Conservation (phyloP, 1,284 basidiomycete genomes). For the Inonotus hispidus region DNA sequence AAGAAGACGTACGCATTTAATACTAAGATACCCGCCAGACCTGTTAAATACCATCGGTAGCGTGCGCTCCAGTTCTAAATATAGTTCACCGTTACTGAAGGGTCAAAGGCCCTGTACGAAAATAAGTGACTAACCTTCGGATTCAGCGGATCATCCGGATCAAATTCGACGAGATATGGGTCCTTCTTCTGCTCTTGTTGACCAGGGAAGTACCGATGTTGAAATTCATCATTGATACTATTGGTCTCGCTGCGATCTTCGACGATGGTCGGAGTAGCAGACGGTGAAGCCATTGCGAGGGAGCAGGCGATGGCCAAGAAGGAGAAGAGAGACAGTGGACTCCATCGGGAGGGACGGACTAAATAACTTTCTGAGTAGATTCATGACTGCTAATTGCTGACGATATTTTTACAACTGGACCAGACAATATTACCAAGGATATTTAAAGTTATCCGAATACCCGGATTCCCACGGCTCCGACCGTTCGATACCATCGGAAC, state of each 20-base stretch:
- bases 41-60: slow-evolving; percentile 63
- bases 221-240: slow-evolving; percentile 16
- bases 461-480: no score
- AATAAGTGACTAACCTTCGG: slow-evolving; percentile 32
- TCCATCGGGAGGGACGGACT: neutral
- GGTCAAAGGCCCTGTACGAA: neutral
- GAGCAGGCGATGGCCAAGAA: neutral
- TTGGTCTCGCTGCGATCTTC: slow-evolving; percentile 10
- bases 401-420: neutral
- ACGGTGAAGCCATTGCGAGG: neutral
- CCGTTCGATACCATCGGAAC: no score
- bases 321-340: neutral
- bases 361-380: neutral
- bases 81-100: neutral
- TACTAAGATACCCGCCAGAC: slow-evolving; percentile 54
- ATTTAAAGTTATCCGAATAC: neutral
- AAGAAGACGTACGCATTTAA: slow-evolving; percentile 51
- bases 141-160: slow-evolving; percentile 35
- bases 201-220: slow-evolving; percentile 16
- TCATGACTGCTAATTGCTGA: slow-evolving; percentile 5
- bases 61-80: slow-evolving; percentile 50
- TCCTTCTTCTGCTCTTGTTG: slow-evolving; percentile 22
- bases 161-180: slow-evolving; percentile 31
- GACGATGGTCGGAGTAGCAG: slow-evolving; percentile 18
- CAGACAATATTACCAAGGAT: neutral